Conservation (phyloP, 164 flowering plant genomes). For the Stephania cephalantha region DNA sequence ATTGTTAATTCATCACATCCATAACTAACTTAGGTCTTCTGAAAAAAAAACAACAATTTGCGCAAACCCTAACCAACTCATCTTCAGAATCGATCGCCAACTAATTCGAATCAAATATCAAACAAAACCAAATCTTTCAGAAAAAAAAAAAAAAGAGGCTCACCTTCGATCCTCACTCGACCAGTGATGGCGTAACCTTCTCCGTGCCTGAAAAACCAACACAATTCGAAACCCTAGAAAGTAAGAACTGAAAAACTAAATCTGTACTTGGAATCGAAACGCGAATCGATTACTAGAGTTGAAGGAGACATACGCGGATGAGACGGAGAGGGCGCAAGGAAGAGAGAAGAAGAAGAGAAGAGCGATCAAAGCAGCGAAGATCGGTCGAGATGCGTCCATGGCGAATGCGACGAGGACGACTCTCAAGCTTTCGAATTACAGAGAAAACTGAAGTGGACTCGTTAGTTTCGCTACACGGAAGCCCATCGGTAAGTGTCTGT, state of each 20-base stretch:
- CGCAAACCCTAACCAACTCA: not conserved
- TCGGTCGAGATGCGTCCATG: conserved; percentile 11
- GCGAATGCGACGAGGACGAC: not conserved
- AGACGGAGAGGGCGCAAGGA: conserved; percentile 3
- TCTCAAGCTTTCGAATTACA: not conserved
- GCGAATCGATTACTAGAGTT: not conserved
- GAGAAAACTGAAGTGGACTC: not conserved
- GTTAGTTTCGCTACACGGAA: not conserved
- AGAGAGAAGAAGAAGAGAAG: conserved; percentile 5
- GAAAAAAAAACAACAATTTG: not conserved
- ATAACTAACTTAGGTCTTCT: not conserved
- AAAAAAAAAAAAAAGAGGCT: not conserved
- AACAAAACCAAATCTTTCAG: not conserved
- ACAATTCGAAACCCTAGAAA: not conserved
- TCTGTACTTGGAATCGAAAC: not conserved
- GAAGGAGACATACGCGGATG: conserved; percentile 3
- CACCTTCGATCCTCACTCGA: conserved; percentile 24
- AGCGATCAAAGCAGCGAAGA: conserved; percentile 1
- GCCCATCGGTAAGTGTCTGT: not conserved
- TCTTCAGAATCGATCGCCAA: not conserved
- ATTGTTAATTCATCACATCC: too few relatives aligned
- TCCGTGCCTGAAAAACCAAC: conserved; percentile 14
- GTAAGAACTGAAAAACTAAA: not conserved
- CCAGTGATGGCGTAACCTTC: conserved; percentile 28
- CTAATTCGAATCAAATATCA: not conserved